Evolutionary conservation across 257 asterid species (phyloP).

Genomic region (Coffea eugenioides): DNA sequence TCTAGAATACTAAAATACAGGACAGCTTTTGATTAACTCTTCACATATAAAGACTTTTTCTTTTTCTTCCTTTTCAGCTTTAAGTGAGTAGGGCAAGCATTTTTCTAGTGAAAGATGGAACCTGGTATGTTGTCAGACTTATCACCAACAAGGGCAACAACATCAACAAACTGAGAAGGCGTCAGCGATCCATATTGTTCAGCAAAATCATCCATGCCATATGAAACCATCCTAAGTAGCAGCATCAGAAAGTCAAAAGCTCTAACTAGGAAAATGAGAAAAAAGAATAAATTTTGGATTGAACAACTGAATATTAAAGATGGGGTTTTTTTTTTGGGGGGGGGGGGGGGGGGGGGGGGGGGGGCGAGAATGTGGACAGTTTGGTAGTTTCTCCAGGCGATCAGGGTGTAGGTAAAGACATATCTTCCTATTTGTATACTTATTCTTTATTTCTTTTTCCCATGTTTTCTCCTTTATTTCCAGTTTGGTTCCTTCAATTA

Average conservation of each 20-base stretch:
- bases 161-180: conserved; percentile 95
- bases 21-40: not conserved
- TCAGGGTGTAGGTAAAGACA: not conserved
- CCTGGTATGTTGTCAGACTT: conserved; percentile 96
- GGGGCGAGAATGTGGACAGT: too few species aligned
- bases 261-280: conserved; percentile 10
- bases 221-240: conserved; percentile 80
- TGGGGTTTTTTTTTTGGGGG: too few species aligned
- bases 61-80: not conserved
- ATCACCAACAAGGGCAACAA: conserved; percentile 88
- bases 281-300: not conserved
- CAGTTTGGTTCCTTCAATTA: not conserved
- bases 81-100: not conserved
- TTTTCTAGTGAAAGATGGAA: conserved; percentile 14
- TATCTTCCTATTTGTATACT: not conserved
- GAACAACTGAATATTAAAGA: not conserved
- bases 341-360: too few species aligned
- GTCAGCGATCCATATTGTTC: conserved; percentile 67
- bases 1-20: not conserved
- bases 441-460: not conserved
- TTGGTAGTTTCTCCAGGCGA: not conserved
- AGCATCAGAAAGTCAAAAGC: conserved; percentile 11
- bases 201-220: conserved; percentile 93
- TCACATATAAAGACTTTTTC: not conserved
- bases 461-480: not conserved